Evolutionary conservation across 2,329 filamentous ascomycete species (phyloP), one percentile per base, ranked within the genome.

Genomic region (Parascedosporium putredinis): DNA sequence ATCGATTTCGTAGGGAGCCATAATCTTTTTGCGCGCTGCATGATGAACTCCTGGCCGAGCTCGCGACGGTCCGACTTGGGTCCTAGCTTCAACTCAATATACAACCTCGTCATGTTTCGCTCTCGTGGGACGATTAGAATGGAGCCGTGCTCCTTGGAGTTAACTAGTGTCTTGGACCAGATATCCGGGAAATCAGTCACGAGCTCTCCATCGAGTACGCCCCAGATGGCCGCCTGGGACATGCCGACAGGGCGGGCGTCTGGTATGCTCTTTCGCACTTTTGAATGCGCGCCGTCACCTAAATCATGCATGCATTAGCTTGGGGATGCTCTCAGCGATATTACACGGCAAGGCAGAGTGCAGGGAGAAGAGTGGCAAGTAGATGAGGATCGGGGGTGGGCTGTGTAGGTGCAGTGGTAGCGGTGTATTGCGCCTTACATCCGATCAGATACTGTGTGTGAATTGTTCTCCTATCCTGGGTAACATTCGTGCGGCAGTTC

Each of bases 91-190:
- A 78, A 69, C 61, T 79, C 75, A 51, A 78, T 76, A 57, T 55
- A 79, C 57, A 79, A 70, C 43, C 84, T 76, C 0, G 83, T 87
- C 75, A 87, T 79, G 58, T 84, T 84, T 38, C 81, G 72, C 62
- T 88, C 84, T 34, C 84, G 76, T 4, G 84, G 84, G 49, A 87
- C 83, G 61, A 85, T 83, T n/a, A 88, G 71, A 43, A 87, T 79
- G 0, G 83, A 84, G 2, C 84, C 84, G 42, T 79, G 72, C 52
- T 78, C 72, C 53, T 86, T 78, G 2, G 79, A 83, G 55, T 83
- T 82, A 6, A 86, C 73, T 0, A 84, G 74, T 0, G 82, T 81
- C 65, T 87, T 87, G 62, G 79, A 84, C 82, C 83, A 87, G 45
- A 87, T 76, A 57, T 87, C 83, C 1, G 84, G 84, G 56, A 88